These are phyloP conservation scores for Paxillus ammoniavirescens DNA, from an alignment of 768 basidiomycete genomes.

Conservation along the genomic window DNA sequence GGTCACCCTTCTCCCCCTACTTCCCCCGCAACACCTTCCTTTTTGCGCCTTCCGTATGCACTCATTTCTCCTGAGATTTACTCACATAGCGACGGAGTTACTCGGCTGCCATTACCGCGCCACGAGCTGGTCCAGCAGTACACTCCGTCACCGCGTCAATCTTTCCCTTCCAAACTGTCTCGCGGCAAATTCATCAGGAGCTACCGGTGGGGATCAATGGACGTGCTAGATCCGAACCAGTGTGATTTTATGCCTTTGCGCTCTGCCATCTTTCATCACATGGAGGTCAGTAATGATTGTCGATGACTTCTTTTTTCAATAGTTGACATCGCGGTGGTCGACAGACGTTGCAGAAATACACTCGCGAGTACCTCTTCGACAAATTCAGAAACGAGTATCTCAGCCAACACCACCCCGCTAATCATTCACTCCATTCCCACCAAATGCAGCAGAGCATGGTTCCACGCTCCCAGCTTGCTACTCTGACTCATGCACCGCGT, in stretches of 20 bases:
- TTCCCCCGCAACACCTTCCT: constrained; percentile 59
- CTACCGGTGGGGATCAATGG: constrained; percentile 84
- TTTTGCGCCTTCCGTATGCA: constrained; percentile 76
- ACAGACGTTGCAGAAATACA: constrained; percentile 84
- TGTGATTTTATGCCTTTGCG: constrained; percentile 80
- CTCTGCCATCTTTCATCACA: constrained; percentile 80
- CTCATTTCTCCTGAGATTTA: constrained; percentile 82
- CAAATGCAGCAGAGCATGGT: constrained; percentile 41
- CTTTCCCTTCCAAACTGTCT: constrained; percentile 43
- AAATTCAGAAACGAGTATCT: constrained; percentile 66
- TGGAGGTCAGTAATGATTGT: constrained; percentile 61
- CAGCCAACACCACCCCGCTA: constrained; percentile 49
- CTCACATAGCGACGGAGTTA: constrained; percentile 80
- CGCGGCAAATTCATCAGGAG: constrained; percentile 66
- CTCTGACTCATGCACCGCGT: constrained; percentile 41
- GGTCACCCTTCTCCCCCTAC: constrained; percentile 61
- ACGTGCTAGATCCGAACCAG: constrained; percentile 75
- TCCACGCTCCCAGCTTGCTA: constrained; percentile 27
- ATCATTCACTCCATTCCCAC: constrained; percentile 42
- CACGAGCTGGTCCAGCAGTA: constrained; percentile 76
- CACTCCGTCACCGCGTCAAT: constrained; percentile 52
- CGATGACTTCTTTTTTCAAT: constrained; percentile 12
- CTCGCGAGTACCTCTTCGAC: constrained; percentile 77
- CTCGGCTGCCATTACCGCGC: constrained; percentile 54
- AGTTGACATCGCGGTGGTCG: constrained; percentile 17